Conservation (phyloP, 2,329 filamentous ascomycete species). For the Fusarium staphyleae region DNA sequence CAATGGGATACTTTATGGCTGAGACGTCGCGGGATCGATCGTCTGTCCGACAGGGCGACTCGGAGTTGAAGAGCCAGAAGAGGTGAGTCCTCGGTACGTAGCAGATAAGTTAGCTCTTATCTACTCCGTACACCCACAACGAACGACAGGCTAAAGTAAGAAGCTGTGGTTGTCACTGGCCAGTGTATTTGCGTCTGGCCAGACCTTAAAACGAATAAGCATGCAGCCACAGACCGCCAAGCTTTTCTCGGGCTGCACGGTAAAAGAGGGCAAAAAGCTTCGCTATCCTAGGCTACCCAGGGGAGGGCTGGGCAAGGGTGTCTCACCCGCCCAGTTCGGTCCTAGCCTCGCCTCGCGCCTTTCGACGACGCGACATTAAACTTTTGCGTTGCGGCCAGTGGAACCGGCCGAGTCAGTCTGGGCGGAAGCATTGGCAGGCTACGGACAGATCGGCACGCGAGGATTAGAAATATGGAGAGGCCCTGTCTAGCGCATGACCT, state of each 20-base stretch:
- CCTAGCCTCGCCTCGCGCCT: background rate
- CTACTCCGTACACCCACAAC: too few species aligned
- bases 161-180: too few species aligned
- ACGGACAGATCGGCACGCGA: slow-evolving; percentile 42
- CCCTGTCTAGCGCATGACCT: slow-evolving; percentile 33
- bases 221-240: slow-evolving; percentile 42
- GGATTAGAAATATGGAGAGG: slow-evolving; percentile 38
- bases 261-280: slow-evolving; percentile 41
- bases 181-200: slow-evolving; percentile 18
- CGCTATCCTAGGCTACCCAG: slow-evolving; percentile 20
- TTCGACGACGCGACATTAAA: slow-evolving; percentile 18
- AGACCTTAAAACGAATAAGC: slow-evolving; percentile 37
- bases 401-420: slow-evolving; percentile 30
- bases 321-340: background rate
- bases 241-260: slow-evolving; percentile 41
- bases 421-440: slow-evolving; percentile 20
- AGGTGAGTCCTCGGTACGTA: too few species aligned
- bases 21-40: too few species aligned
- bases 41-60: background rate
- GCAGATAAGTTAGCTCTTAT: too few species aligned
- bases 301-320: slow-evolving; percentile 11
- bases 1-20: background rate
- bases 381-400: slow-evolving; percentile 20
- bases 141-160: too few species aligned
- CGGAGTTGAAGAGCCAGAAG: slow-evolving; percentile 1